Base-by-base conservation (phyloP, 2,329 filamentous ascomycete genomes). In the Fusarium tanahbumbuense region DNA sequence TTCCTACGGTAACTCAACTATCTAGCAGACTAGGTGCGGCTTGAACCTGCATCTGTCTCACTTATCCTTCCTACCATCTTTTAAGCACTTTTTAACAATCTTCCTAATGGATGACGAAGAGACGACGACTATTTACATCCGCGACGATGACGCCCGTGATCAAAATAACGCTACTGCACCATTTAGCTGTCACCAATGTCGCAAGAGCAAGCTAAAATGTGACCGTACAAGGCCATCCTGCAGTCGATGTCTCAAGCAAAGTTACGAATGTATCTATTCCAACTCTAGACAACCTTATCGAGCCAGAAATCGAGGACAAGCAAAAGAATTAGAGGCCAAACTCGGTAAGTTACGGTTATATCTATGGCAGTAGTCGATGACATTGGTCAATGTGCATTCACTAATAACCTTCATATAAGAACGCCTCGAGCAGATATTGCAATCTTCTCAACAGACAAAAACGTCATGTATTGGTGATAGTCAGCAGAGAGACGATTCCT, bases 131-230 rank as follows among this genome's bases (percentile, higher is more conserved):
- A n/a, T n/a, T n/a, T n/a, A n/a, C n/a, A n/a, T n/a, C n/a, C n/a
- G n/a, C n/a, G n/a, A n/a, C n/a, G n/a, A n/a, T n/a, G n/a, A n/a
- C n/a, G n/a, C n/a, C n/a, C n/a, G n/a, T n/a, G n/a, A n/a, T n/a
- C n/a, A n/a, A n/a, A n/a, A n/a, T n/a, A n/a, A n/a, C n/a, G n/a
- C n/a, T n/a, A n/a, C n/a, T n/a, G n/a, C n/a, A n/a, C n/a, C n/a
- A n/a, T n/a, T 22, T 22, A 22, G 22, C 22, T 65, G 62, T 23
- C 28, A 65, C 20, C 32, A 40, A 13, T 65, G 62, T 37, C 62
- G 60, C 20, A 60, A 47, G 32, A 65, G 62, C 41, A 65, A 65
- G 20, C 8, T 65, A 23, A 65, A 48, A 6, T 65, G 62, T 46
- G 62, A 65, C 8, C 62, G 62, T 12, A 44, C 8, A 25, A 60